Evolutionary conservation across 73 alveolate genomes (phyloP).

Genomic region (Paramecium primaurelia): DNA sequence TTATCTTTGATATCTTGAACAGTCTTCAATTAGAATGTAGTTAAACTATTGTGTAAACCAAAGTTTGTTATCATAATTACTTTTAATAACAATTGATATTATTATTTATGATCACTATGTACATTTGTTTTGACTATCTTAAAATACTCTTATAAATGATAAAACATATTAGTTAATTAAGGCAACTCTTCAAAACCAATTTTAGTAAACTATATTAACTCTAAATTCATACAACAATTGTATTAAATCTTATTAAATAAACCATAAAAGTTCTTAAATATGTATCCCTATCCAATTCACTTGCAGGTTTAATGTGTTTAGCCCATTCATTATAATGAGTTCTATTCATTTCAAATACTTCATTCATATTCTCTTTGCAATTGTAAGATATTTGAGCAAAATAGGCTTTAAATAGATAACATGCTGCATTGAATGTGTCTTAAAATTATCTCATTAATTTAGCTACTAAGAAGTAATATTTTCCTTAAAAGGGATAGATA

Average conservation of each 20-base stretch:
- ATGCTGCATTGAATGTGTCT: constrained; percentile 54
- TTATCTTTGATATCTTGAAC: constrained; percentile 26
- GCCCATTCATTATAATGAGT: constrained; percentile 22
- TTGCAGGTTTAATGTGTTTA: neutral
- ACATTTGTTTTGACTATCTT: constrained; percentile 21
- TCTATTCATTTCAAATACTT: constrained; percentile 48
- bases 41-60: constrained; percentile 7
- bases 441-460: neutral
- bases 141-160: constrained; percentile 3
- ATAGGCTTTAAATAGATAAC: neutral
- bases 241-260: constrained; percentile 34
- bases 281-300: constrained; percentile 17
- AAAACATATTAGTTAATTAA: constrained; percentile 33
- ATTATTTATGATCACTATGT: constrained; percentile 1
- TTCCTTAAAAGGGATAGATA: constrained; percentile 3
- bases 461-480: neutral
- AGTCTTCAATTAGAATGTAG: neutral
- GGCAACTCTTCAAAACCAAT: constrained; percentile 54
- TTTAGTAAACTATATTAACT: constrained; percentile 18
- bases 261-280: constrained; percentile 39
- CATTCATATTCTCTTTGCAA: constrained; percentile 54
- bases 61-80: constrained; percentile 44
- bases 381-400: neutral
- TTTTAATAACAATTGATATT: neutral
- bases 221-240: neutral